Conservation (phyloP, 164 flowering plant species). For the Taxillus chinensis region DNA sequence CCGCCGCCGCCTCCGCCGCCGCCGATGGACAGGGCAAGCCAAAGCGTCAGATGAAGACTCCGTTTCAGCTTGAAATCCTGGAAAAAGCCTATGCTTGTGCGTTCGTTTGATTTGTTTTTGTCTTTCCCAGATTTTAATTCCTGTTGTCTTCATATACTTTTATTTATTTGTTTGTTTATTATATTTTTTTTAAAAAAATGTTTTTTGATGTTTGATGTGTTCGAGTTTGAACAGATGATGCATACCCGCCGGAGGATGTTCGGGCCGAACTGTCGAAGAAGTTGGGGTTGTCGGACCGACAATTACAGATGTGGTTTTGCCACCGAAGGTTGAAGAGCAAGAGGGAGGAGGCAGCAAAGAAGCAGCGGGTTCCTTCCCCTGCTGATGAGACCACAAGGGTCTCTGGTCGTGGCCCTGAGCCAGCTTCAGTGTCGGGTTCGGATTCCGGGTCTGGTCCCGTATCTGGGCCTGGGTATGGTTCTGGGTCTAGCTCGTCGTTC, state of each 20-base stretch:
- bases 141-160: too few relatives aligned
- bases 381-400: slow-evolving; percentile 14
- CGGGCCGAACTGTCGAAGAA: slow-evolving; percentile 44
- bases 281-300: slow-evolving; percentile 48
- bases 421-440: slow-evolving; percentile 6
- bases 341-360: slow-evolving; percentile 27
- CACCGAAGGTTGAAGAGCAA: slow-evolving; percentile 61
- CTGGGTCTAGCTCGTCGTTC: not conserved
- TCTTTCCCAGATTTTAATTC: too few relatives aligned
- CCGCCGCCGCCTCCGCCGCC: slow-evolving; percentile 6
- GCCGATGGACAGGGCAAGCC: slow-evolving; percentile 30
- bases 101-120: slow-evolving; percentile 2
- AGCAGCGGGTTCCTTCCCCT: slow-evolving; percentile 13
- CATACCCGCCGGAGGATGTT: slow-evolving; percentile 46
- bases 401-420: slow-evolving; percentile 11
- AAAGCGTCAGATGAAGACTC: slow-evolving; percentile 73
- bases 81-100: slow-evolving; percentile 51
- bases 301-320: slow-evolving; percentile 74
- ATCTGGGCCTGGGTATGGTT: not conserved
- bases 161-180: too few relatives aligned
- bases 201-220: too few relatives aligned
- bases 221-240: slow-evolving; percentile 29
- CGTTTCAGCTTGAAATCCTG: slow-evolving; percentile 51
- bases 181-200: too few relatives aligned
- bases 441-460: slow-evolving; percentile 5